A percentile compares a stretch with the other conserved stretches of the same genome.
Conservation (phyloP, 164 flowering plant genomes). For the Dillenia turbinata region DNA sequence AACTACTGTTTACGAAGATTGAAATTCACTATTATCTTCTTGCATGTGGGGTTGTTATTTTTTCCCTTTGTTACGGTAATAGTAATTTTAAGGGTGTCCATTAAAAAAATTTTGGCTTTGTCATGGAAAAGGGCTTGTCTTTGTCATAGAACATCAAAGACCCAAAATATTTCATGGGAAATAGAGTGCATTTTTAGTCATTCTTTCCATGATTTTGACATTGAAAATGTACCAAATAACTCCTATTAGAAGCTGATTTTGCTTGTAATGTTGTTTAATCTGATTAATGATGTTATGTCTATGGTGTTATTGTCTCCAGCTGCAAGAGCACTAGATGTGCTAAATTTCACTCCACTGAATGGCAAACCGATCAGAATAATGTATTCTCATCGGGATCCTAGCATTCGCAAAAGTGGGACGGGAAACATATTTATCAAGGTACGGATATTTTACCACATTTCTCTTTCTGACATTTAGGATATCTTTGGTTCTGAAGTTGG, state of each 20-base stretch:
- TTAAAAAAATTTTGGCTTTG: neutral
- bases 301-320: slow-evolving; percentile 30
- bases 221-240: too few relatives aligned
- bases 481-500: neutral
- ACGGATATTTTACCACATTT: neutral
- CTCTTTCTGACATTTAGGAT: neutral
- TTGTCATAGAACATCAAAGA: too few relatives aligned
- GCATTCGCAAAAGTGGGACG: slow-evolving; percentile 65
- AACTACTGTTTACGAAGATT: too few relatives aligned
- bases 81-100: too few relatives aligned
- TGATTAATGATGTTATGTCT: slow-evolving; percentile 2
- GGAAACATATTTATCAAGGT: slow-evolving; percentile 74
- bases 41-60: too few relatives aligned
- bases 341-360: slow-evolving; percentile 63
- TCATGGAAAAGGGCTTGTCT: too few relatives aligned
- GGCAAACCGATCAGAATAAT: slow-evolving; percentile 64
- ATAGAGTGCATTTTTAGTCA: neutral
- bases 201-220: neutral
- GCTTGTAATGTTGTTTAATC: neutral
- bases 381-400: slow-evolving; percentile 79
- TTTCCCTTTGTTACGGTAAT: too few relatives aligned
- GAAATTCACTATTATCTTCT: too few relatives aligned
- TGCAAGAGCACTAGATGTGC: slow-evolving; percentile 59
- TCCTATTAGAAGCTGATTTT: neutral
- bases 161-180: too few relatives aligned